Percentiles rank a stretch among this genome's conserved stretches.
These are phyloP conservation scores for maize (Zea mays) DNA, from an alignment of 176 grass and related monocot species.

Conservation along the genomic window Zm-B73-REFERENCE-NAM-5.0 NC_050098.1:192571001-192571500, in stretches of 20 bases:
- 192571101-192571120: constrained; percentile 59
- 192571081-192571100: constrained; percentile 43
- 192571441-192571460: too few species aligned
- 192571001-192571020: constrained; percentile 25
- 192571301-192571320: constrained; percentile 59
- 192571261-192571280: constrained; percentile 72
- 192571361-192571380: background rate
- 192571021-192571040: constrained; percentile 44
- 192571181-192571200: constrained; percentile 54
- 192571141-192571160: constrained; percentile 47
- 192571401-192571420: too few species aligned
- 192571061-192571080: constrained; percentile 45
- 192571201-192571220: constrained; percentile 75
- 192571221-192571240: constrained; percentile 30
- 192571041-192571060: constrained; percentile 54
- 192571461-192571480: too few species aligned
- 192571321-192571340: constrained; percentile 6
- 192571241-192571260: constrained; percentile 54
- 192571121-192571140: constrained; percentile 54
- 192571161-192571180: background rate
- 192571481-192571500: too few species aligned
- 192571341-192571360: background rate
- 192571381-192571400: too few species aligned
- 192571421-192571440: too few species aligned
- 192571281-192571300: constrained; percentile 71